phyloP scores from a whole-genome alignment of 306 rosid species.

The Cicer bijugum region DNA sequence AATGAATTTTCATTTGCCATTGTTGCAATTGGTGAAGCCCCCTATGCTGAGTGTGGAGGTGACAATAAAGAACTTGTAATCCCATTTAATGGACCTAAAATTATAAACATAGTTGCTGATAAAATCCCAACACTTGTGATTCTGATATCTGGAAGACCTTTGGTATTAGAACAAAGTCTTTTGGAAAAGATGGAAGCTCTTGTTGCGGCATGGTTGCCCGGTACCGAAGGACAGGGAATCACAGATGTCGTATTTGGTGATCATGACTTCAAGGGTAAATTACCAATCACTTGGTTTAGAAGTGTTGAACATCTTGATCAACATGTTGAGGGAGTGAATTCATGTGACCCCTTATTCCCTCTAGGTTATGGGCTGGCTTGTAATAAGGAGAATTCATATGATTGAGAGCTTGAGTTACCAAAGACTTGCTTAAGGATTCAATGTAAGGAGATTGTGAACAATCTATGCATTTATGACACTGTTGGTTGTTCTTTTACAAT shows the following conservation, averaged over 20 bases:
- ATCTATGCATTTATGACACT: not conserved
- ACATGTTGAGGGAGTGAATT: slow-evolving; percentile 41
- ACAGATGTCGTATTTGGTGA: slow-evolving; percentile 77
- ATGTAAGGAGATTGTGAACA: not conserved
- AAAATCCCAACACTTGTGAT: slow-evolving; percentile 76
- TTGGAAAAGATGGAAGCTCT: slow-evolving; percentile 69
- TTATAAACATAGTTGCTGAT: slow-evolving; percentile 59
- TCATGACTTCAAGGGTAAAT: slow-evolving; percentile 66
- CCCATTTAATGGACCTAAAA: slow-evolving; percentile 60
- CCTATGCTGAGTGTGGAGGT: slow-evolving; percentile 74
- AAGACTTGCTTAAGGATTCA: slow-evolving; percentile 12
- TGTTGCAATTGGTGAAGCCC: slow-evolving; percentile 72
- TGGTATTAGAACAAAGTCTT: slow-evolving; percentile 60
- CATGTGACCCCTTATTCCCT: slow-evolving; percentile 66
- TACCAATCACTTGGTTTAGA: slow-evolving; percentile 82
- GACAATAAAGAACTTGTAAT: slow-evolving; percentile 64
- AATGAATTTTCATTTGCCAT: slow-evolving; percentile 67
- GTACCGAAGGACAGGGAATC: slow-evolving; percentile 78
- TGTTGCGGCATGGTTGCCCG: slow-evolving; percentile 88
- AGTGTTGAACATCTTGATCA: slow-evolving; percentile 57
- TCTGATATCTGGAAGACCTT: slow-evolving; percentile 83
- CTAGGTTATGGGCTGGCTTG: slow-evolving; percentile 60
- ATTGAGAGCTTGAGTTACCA: not conserved
- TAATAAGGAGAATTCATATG: slow-evolving; percentile 32
- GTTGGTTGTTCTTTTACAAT: not conserved